A percentile compares a stretch with the other conserved stretches of the same genome.
Evolutionary conservation across 1,139 yeast species (phyloP).

Genomic region (Nadsonia commutata): DNA sequence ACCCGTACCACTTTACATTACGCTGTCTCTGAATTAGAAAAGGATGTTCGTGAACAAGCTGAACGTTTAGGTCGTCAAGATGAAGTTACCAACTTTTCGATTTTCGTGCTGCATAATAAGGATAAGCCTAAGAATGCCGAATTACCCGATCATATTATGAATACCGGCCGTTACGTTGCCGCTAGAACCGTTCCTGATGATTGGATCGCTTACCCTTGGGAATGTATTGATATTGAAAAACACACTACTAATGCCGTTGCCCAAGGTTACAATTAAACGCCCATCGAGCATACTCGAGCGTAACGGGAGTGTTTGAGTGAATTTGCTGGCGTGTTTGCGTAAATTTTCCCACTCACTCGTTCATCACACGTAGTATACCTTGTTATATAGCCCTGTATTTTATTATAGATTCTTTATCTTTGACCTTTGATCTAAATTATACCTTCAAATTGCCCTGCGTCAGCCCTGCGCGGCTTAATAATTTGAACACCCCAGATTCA

Average conservation of each 20-base stretch:
- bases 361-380: no score
- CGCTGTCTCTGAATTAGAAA: constrained; percentile 73
- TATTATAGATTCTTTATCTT: no score
- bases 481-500: no score
- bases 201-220: constrained; percentile 99
- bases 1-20: constrained; percentile 90
- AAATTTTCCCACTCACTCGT: no score
- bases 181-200: constrained; percentile 83
- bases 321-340: no score
- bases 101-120: constrained; percentile 90
- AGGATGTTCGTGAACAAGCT: constrained; percentile 57
- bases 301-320: no score
- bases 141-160: constrained; percentile 50
- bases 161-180: constrained; percentile 64
- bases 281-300: no score
- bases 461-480: no score
- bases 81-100: constrained; percentile 59
- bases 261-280: background rate
- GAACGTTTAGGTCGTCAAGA: constrained; percentile 34
- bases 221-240: constrained; percentile 72
- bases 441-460: no score
- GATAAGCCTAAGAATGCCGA: constrained; percentile 75
- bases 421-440: no score
- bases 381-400: no score
- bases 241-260: constrained; percentile 52